These are phyloP conservation scores for Podospora tetraspora DNA, from an alignment of 495 filamentous ascomycete genomes.

Conservation along the genomic window DNA sequence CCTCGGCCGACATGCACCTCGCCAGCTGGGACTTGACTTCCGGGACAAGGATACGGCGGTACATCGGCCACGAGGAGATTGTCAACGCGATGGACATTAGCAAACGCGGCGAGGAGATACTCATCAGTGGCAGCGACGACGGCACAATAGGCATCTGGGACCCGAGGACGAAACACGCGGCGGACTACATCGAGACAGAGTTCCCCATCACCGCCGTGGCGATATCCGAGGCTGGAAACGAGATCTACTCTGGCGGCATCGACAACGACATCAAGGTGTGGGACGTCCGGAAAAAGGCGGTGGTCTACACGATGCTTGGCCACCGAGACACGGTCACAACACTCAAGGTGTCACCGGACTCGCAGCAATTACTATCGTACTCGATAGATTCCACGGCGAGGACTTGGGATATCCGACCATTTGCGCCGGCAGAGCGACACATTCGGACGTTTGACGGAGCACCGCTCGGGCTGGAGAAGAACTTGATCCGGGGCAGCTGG, in stretches of 20 bases:
- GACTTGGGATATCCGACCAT: slow-evolving; percentile 95
- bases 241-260: slow-evolving; percentile 91
- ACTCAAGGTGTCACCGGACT: slow-evolving; percentile 82
- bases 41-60: slow-evolving; percentile 78
- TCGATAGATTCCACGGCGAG: slow-evolving; percentile 88
- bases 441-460: slow-evolving; percentile 86
- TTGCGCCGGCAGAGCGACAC: slow-evolving; percentile 79
- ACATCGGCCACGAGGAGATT: slow-evolving; percentile 89
- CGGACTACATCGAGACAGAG: slow-evolving; percentile 83
- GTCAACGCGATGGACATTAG: slow-evolving; percentile 86
- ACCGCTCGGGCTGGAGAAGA: slow-evolving; percentile 81
- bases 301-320: slow-evolving; percentile 81
- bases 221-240: slow-evolving; percentile 86
- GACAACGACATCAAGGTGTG: slow-evolving; percentile 97
- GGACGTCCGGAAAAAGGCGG: slow-evolving; percentile 86
- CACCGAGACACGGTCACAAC: slow-evolving; percentile 92
- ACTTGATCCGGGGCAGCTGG: slow-evolving; percentile 88
- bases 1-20: slow-evolving; percentile 85
- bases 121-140: slow-evolving; percentile 88
- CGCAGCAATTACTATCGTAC: slow-evolving; percentile 83
- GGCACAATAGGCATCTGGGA: slow-evolving; percentile 96
- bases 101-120: slow-evolving; percentile 79
- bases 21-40: slow-evolving; percentile 94
- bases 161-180: slow-evolving; percentile 81
- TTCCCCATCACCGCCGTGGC: slow-evolving; percentile 91